A percentile compares a stretch with the other conserved stretches of the same genome.
These are phyloP conservation scores for Halophytophthora batemanensis DNA, from an alignment of 352 stramenopile species.

Conservation along the genomic window DNA sequence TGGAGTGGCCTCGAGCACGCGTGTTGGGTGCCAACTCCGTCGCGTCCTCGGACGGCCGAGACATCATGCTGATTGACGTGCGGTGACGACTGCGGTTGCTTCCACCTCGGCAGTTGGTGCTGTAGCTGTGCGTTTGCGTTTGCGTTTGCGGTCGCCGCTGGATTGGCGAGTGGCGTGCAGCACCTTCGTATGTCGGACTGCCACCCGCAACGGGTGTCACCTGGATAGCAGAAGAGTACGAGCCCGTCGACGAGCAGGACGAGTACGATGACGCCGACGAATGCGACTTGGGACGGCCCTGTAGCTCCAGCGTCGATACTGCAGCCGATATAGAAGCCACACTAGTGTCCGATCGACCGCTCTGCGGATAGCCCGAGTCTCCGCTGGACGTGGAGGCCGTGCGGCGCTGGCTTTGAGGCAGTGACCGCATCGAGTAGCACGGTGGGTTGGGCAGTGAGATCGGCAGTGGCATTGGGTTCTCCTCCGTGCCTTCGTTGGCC, in stretches of 20 bases:
- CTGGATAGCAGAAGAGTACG: slow-evolving; percentile 12
- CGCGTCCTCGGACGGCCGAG: slow-evolving; percentile 1
- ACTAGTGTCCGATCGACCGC: slow-evolving; percentile 10
- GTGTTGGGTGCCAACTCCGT: slow-evolving; percentile 7
- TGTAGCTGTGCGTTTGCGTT: slow-evolving; percentile 5
- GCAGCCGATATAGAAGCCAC: slow-evolving; percentile 11
- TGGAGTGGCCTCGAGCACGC: slow-evolving; percentile 6
- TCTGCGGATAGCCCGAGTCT: slow-evolving; percentile 3
- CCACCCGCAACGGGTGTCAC: slow-evolving; percentile 3
- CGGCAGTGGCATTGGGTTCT: background rate
- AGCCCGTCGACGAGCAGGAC: slow-evolving; percentile 15
- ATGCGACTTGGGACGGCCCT: slow-evolving; percentile 5
- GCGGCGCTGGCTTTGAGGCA: background rate
- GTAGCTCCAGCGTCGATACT: slow-evolving; percentile 6
- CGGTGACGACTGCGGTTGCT: slow-evolving; percentile 7
- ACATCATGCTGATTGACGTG: slow-evolving; percentile 1
- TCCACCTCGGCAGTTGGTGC: slow-evolving; percentile 16
- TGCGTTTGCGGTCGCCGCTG: slow-evolving; percentile 9
- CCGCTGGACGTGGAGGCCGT: slow-evolving; percentile 15
- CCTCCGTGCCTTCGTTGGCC: slow-evolving; percentile 24
- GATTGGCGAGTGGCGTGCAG: background rate
- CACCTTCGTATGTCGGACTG: background rate
- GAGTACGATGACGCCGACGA: slow-evolving; percentile 13
- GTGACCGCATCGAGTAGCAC: background rate
- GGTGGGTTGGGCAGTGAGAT: background rate